phyloP scores from a whole-genome alignment of 768 basidiomycete genomes.

The Cubamyces lactineus region DNA sequence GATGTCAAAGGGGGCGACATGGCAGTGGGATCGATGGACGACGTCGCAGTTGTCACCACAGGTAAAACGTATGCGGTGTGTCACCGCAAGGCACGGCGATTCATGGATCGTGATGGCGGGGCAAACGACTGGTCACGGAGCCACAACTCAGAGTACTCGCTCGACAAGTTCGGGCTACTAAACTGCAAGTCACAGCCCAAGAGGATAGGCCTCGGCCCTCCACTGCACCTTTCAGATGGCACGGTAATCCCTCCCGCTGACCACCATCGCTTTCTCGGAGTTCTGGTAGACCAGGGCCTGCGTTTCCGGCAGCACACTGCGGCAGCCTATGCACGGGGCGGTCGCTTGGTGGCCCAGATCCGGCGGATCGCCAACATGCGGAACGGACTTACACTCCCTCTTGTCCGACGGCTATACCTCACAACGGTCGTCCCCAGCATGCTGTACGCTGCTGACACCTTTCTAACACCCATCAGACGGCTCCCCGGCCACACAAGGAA shows the following conservation, averaged over 20 bases:
- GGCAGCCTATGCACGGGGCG: conserved; percentile 30
- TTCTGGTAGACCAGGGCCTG: conserved; percentile 37
- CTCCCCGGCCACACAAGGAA: neutral
- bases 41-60: conserved; percentile 16
- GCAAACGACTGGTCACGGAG: conserved; percentile 32
- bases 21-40: conserved; percentile 26
- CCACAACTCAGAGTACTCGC: conserved; percentile 34
- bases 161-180: conserved; percentile 27
- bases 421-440: too few relatives aligned
- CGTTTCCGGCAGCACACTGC: conserved; percentile 29
- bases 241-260: conserved; percentile 22
- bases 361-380: conserved; percentile 26
- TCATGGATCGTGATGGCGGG: conserved; percentile 28
- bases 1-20: conserved; percentile 16
- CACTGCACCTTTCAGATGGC: conserved; percentile 17
- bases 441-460: conserved; percentile 32
- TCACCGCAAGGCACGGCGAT: conserved; percentile 7
- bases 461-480: conserved; percentile 1
- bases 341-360: conserved; percentile 28
- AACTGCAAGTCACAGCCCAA: conserved; percentile 12
- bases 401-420: conserved; percentile 33
- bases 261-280: conserved; percentile 36
- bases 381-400: conserved; percentile 24
- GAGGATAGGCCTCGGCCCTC: conserved; percentile 1
- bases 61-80: too few relatives aligned